Conservation (phyloP, 2,329 filamentous ascomycete species). For the Colletotrichum musae region DNA sequence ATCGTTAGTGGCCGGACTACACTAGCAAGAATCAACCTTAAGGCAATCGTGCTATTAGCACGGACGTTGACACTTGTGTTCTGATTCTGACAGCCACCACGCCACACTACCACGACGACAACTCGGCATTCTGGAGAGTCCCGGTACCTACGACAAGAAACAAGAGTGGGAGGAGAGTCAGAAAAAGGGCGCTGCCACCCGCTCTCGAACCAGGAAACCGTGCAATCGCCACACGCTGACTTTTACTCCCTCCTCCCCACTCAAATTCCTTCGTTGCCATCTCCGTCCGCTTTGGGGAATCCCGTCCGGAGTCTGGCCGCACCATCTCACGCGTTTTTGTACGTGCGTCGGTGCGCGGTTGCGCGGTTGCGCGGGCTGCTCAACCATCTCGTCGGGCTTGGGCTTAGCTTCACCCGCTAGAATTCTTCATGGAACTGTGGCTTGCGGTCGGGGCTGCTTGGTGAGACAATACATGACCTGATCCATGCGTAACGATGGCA, state of each 20-base stretch:
- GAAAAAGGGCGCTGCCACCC: constrained; percentile 8
- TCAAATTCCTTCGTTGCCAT: background rate
- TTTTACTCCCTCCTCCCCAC: no score
- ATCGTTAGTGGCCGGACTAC: background rate
- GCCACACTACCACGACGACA: no score
- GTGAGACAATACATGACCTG: no score
- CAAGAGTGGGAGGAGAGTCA: constrained; percentile 6
- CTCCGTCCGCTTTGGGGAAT: constrained; percentile 7
- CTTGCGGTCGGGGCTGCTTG: no score
- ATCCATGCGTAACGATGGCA: no score
- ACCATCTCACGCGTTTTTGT: background rate
- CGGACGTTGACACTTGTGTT: background rate
- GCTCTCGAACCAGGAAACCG: constrained; percentile 32
- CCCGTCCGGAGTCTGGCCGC: constrained; percentile 7
- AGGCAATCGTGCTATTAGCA: constrained; percentile 8
- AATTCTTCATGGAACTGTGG: background rate
- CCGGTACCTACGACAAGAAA: background rate
- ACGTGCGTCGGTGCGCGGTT: background rate
- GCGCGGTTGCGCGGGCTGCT: no score
- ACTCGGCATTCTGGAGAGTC: no score
- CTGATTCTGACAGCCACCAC: constrained; percentile 20
- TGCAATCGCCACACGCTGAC: constrained; percentile 16
- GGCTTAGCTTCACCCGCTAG: background rate
- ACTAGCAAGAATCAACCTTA: background rate
- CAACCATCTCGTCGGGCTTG: constrained; percentile 16